phyloP scores from a whole-genome alignment of 2,329 filamentous ascomycete species.

The Grosmannia clavigera region DNA sequence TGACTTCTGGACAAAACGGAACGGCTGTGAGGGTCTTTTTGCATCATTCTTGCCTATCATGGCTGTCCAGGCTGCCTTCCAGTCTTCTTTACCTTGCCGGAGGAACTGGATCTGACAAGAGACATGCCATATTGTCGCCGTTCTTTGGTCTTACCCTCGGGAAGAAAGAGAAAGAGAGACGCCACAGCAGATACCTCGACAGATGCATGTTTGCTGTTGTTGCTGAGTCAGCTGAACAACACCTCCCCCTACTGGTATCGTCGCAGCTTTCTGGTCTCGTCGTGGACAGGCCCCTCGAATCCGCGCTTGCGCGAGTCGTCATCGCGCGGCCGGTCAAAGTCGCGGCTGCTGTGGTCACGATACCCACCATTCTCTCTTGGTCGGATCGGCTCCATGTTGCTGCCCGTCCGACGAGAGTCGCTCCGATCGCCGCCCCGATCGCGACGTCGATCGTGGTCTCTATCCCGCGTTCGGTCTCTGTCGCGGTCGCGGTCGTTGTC shows the following conservation, averaged over 20 bases:
- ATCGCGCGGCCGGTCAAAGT: slow-evolving; percentile 27
- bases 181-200: neutral
- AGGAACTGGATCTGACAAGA: neutral
- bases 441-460: slow-evolving; percentile 19
- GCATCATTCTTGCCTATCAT: neutral
- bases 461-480: slow-evolving; percentile 24
- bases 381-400: slow-evolving; percentile 17
- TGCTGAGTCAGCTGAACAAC: neutral
- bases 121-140: neutral
- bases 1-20: neutral
- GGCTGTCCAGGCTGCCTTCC: neutral
- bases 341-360: slow-evolving; percentile 16
- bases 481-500: slow-evolving; percentile 28
- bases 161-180: slow-evolving; percentile 4
- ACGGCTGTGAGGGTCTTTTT: neutral
- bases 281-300: slow-evolving; percentile 68
- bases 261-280: slow-evolving; percentile 59
- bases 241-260: slow-evolving; percentile 38
- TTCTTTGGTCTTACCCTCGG: slow-evolving; percentile 10
- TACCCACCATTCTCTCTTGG: slow-evolving; percentile 18
- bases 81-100: neutral
- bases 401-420: slow-evolving; percentile 23
- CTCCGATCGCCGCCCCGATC: slow-evolving; percentile 38
- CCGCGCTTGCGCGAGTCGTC: slow-evolving; percentile 53
- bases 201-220: neutral